These are phyloP conservation scores for Chloroidium sp. DNA, from an alignment of 163 green algal species.

Conservation along the genomic window DNA sequence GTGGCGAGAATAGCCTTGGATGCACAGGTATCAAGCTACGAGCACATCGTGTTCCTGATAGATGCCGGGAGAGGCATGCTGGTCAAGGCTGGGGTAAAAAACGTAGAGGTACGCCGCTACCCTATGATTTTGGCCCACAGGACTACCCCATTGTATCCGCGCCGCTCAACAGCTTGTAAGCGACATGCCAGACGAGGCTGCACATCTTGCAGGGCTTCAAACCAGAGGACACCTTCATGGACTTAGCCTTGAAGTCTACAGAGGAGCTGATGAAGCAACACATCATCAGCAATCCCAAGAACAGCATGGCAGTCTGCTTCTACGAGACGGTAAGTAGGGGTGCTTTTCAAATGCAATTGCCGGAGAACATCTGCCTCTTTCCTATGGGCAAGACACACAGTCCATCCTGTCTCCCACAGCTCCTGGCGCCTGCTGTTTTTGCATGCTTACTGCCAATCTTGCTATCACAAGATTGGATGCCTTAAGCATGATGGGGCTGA, in stretches of 20 bases:
- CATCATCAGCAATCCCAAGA: slow-evolving; percentile 8
- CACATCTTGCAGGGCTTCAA: slow-evolving; percentile 1
- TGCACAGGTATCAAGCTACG: background rate
- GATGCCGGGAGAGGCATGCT: slow-evolving; percentile 12
- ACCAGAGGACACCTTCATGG: slow-evolving; percentile 15
- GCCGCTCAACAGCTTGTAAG: background rate
- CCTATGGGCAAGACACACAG: no score
- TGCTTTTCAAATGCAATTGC: no score
- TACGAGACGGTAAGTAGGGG: slow-evolving; percentile 12
- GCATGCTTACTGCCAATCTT: no score
- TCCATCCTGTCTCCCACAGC: no score
- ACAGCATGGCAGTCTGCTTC: slow-evolving; percentile 17
- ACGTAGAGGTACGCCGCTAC: background rate
- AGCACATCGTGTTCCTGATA: slow-evolving; percentile 16
- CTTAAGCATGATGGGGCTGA: no score
- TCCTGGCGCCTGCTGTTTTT: no score
- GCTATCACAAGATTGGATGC: no score
- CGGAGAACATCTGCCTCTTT: no score
- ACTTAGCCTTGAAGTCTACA: slow-evolving; percentile 10
- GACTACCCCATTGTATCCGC: background rate
- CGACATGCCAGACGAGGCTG: background rate
- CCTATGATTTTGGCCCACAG: no score
- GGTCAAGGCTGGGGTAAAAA: background rate
- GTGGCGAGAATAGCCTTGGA: no score
- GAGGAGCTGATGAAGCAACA: slow-evolving; percentile 17